A percentile compares a stretch with the other conserved stretches of the same genome.
Conservation (phyloP, 2,329 filamentous ascomycete genomes). For the Colletotrichum kahawae region DNA sequence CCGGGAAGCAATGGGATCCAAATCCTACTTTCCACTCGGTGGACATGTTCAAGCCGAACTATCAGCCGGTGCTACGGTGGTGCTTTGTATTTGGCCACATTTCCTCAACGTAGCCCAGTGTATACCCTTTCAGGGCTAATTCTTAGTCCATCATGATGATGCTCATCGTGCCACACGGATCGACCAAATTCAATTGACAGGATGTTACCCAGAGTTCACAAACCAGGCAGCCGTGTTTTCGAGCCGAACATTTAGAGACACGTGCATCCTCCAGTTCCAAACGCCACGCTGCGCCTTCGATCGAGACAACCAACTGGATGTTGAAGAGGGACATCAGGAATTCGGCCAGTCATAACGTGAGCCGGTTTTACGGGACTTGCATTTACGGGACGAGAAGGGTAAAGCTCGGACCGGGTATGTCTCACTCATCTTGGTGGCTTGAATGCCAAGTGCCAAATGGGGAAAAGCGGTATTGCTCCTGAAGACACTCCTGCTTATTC, state of each 20-base stretch:
- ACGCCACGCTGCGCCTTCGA: neutral
- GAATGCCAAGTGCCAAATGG: neutral
- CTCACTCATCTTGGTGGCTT: neutral
- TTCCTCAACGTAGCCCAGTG: neutral
- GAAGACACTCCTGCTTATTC: neutral
- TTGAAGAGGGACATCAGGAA: neutral
- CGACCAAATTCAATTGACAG: neutral
- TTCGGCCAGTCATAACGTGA: neutral
- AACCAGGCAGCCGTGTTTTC: neutral
- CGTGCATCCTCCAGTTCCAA: neutral
- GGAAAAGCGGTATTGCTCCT: neutral
- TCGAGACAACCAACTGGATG: neutral
- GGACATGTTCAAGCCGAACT: neutral
- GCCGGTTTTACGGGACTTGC: neutral
- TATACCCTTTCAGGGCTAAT: neutral
- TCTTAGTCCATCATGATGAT: neutral
- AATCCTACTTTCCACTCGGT: neutral
- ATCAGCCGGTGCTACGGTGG: neutral
- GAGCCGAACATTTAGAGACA: accelerated
- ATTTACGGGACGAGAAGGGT: neutral
- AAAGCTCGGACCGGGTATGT: neutral
- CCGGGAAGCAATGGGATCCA: neutral
- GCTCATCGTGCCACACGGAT: neutral
- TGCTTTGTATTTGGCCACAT: neutral
- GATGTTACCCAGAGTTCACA: neutral